Percentiles rank a stretch among this genome's conserved stretches.
These are phyloP conservation scores for Chalaropsis ovoidea DNA, from an alignment of 2,329 filamentous ascomycete genomes.

Conservation along the genomic window DNA sequence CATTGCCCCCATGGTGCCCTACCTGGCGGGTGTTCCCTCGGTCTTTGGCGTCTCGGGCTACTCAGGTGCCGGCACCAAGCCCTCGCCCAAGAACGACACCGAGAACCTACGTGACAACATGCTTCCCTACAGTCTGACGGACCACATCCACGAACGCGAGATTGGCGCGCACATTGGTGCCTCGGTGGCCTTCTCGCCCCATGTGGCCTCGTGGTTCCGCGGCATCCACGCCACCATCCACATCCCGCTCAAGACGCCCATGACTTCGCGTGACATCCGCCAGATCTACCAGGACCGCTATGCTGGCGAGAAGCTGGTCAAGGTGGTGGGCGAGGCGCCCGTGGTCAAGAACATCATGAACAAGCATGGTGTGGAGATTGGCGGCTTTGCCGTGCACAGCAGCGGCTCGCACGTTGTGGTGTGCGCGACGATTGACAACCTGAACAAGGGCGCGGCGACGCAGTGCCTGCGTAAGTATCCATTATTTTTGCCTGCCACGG, in stretches of 20 bases:
- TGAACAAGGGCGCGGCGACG: constrained; percentile 85
- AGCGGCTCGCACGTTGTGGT: constrained; percentile 87
- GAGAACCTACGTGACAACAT: constrained; percentile 74
- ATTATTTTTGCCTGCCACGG: not conserved
- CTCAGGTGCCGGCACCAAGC: constrained; percentile 90
- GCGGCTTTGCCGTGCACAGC: constrained; percentile 86
- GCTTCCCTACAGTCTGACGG: constrained; percentile 81
- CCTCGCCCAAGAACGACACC: constrained; percentile 86
- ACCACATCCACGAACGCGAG: constrained; percentile 90
- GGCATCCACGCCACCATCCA: constrained; percentile 88
- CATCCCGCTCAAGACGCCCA: constrained; percentile 73
- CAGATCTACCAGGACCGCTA: constrained; percentile 95
- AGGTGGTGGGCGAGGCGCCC: constrained; percentile 79
- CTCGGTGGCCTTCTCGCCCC: constrained; percentile 75
- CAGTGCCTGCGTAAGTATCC: constrained; percentile 72
- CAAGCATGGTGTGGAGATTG: constrained; percentile 85
- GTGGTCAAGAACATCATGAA: constrained; percentile 74
- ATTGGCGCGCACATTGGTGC: constrained; percentile 68
- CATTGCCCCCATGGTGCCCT: constrained; percentile 67
- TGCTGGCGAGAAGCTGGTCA: constrained; percentile 89
- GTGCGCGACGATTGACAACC: constrained; percentile 85
- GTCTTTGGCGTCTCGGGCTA: constrained; percentile 90
- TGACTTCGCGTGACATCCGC: constrained; percentile 85
- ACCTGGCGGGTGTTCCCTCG: constrained; percentile 68
- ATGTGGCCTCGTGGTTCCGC: constrained; percentile 95